phyloP scores from a whole-genome alignment of 1,284 basidiomycete genomes.

The Singerocomus inundabilis region DNA sequence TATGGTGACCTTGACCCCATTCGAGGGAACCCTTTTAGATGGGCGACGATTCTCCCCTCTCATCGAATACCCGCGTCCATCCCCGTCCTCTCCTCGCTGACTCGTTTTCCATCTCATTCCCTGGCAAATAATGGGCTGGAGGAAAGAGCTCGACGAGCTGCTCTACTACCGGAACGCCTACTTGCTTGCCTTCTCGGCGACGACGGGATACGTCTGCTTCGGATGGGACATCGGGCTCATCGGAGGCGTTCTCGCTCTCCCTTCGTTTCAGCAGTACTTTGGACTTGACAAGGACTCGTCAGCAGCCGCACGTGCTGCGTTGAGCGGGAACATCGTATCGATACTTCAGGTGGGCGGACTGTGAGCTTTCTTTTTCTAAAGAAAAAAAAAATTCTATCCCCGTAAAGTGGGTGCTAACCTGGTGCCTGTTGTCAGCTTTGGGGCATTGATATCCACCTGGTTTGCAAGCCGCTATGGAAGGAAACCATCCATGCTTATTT shows the following conservation, averaged over 20 bases:
- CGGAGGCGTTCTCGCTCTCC: conserved; percentile 46
- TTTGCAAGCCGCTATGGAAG: conserved; percentile 45
- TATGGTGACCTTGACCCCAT: too few relatives aligned
- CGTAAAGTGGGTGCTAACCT: not conserved
- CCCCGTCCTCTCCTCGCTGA: not conserved
- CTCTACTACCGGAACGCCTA: conserved; percentile 45
- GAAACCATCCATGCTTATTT: conserved; percentile 47
- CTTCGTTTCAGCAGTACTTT: conserved; percentile 48
- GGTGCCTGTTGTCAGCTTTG: conserved; percentile 32
- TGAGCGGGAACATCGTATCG: conserved; percentile 57
- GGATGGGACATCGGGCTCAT: conserved; percentile 45
- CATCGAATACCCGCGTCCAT: not conserved
- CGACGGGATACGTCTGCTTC: conserved; percentile 48
- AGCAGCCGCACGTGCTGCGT: conserved; percentile 33
- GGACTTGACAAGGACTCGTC: conserved; percentile 41
- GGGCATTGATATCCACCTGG: conserved; percentile 44
- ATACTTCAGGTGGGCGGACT: conserved; percentile 58
- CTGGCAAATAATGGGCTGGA: conserved; percentile 24
- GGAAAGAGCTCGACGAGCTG: conserved; percentile 30
- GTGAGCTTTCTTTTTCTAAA: too few relatives aligned
- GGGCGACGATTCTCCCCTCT: not conserved
- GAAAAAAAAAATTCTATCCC: too few relatives aligned
- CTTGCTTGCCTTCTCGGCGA: conserved; percentile 44
- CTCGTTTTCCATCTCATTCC: not conserved
- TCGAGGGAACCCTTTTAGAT: not conserved